Base-by-base conservation (phyloP, 495 filamentous ascomycete species). In the Tuber melanosporum region DNA sequence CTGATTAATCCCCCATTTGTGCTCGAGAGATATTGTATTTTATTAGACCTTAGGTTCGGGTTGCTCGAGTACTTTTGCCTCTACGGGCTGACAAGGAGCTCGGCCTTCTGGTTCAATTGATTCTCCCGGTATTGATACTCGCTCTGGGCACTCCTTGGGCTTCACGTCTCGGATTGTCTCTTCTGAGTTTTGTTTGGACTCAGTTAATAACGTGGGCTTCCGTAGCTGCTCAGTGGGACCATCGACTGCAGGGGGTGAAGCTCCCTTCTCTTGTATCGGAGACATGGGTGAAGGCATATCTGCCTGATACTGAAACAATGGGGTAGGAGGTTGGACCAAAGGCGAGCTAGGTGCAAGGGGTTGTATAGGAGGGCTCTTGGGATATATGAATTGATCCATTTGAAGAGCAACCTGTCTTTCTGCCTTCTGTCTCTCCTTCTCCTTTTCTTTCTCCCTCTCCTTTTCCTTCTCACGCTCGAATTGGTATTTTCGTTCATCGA, bases 401-500 rank as follows among this genome's bases (percentile, higher is more conserved):
- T 66, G 57, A 66, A 36, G 26, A 36, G 57, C 57, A 32, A 36
- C 57, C 12, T 66, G 57, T 2, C 26, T 66, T 66, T 66, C 57
- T 66, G 26, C 4, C 45, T 77, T 75, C 7, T 80, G 74, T n/a
- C 76, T 71, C 43, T 74, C 76, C 20, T 80, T 71, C 43, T 74
- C 71, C 71, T 71, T 75, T 86, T 88, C 76, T 82, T 85, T 71
- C 85, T 83, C 78, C 85, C 81, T 71, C 92, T 91, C 57, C 26
- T 8, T 66, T 36, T 66, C 57, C 57, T 12, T 66, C 57, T 66
- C 57, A 66, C 26, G 76, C 83, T 91, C 90, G 2, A 85, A 87
- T 14, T 88, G 89, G 77, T 93, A 91, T 76, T 91, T 93, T 42
- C 90, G 89, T 79, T 94, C 92, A 26, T 91, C 88, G 62, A 95